A percentile compares a stretch with the other conserved stretches of the same genome.
Evolutionary conservation across 305 asterid genomes (phyloP).

Genomic region (Rubia peregrina): DNA sequence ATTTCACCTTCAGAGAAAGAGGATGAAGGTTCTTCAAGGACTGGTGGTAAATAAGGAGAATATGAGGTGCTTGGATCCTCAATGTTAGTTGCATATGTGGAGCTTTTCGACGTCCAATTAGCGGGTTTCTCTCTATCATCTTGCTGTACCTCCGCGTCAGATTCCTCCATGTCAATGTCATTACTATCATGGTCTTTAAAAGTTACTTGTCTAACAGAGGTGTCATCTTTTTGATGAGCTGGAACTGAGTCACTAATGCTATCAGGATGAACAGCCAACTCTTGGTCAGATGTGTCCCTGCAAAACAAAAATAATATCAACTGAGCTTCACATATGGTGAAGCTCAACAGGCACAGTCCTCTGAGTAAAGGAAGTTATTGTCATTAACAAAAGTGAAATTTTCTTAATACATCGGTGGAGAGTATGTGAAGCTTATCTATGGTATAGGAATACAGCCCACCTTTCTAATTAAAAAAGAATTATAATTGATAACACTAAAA

Average conservation of each 20-base stretch:
- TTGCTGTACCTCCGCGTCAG: slow-evolving; percentile 50
- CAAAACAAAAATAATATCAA: slow-evolving; percentile 19
- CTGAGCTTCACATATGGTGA: slow-evolving; percentile 17
- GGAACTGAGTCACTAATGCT: slow-evolving; percentile 38
- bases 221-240: slow-evolving; percentile 42
- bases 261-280: slow-evolving; percentile 38
- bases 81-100: slow-evolving; percentile 35
- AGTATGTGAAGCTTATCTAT: background rate
- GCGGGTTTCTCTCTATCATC: slow-evolving; percentile 50
- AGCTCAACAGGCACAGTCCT: background rate
- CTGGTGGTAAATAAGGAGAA: slow-evolving; percentile 81
- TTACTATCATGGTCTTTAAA: slow-evolving; percentile 73
- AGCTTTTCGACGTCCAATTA: slow-evolving; percentile 52
- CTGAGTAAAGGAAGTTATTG: background rate
- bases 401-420: background rate
- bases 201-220: slow-evolving; percentile 66
- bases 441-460: background rate
- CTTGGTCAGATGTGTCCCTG: slow-evolving; percentile 46
- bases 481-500: background rate
- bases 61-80: slow-evolving; percentile 85
- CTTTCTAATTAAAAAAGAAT: background rate
- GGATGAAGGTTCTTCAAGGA: slow-evolving; percentile 91
- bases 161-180: slow-evolving; percentile 62
- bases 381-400: background rate
- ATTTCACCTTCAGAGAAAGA: slow-evolving; percentile 87